Base-by-base conservation (phyloP, 495 filamentous ascomycete species). In the Elaphomyces granulatus region DNA sequence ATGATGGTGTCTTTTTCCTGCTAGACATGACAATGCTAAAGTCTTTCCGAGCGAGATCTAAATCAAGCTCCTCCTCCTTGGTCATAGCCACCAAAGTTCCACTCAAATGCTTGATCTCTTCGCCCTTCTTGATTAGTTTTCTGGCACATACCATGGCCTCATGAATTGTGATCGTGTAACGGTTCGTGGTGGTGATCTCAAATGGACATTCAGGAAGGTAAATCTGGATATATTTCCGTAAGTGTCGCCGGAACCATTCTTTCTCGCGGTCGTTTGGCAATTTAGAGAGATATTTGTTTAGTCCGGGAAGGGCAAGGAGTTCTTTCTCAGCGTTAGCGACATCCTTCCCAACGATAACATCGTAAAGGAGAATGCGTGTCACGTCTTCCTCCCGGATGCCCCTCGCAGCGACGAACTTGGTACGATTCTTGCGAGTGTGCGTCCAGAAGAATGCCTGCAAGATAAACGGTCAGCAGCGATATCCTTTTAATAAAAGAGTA, bases 21-120 rank as follows among this genome's bases (percentile, higher is more conserved):
- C 83, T 86, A 43, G 87, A 94, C 55, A 93, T 79, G 34, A 99
- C 86, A 37, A 99, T 84, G 54, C 85, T 94, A 58, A 99, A 99
- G 56, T 99, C 90, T 48, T 83, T 83, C 43, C 84, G 74, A 17
- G 75, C 78, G 42, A 77, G 53, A 32, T 81, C 77, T 41, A 95
- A 70, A 40, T 81, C 76, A 35, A 75, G 72, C 58, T 95, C 87
- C 53, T 99, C 87, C 51, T 88, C 81, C 14, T 77, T 74, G 2
- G 85, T 93, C 68, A 99, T 83, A 16, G 80, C 69, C 19, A 95
- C 85, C 45, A 94, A 77, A 26, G 87, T 88, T 2, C 90, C 90
- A 10, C 74, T 75, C 12, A 99, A 70, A 50, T 92, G 87, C 53
- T 90, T 95, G 60, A 99, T 77, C 33, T 78, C 74, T 48, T 95